Evolutionary conservation across 1,284 basidiomycete species (phyloP).

Genomic region (Wallemia hederae): DNA sequence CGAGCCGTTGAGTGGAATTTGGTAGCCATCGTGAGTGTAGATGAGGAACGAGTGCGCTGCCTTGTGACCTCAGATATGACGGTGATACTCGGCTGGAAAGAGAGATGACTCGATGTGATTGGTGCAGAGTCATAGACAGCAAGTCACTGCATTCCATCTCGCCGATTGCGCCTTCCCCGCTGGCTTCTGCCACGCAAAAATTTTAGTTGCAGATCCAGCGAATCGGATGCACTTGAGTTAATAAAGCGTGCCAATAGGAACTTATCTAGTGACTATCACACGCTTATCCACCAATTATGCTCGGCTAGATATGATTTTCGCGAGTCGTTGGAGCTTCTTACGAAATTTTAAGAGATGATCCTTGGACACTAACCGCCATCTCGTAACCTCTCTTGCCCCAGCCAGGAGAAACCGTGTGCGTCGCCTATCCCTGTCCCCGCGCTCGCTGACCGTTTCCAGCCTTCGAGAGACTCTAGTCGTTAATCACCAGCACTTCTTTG

Average conservation of each 20-base stretch:
- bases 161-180: not conserved
- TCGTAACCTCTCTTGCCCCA: not conserved
- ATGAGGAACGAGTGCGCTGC: not conserved
- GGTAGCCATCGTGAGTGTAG: conserved; percentile 7
- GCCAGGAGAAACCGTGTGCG: not conserved
- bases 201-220: not conserved
- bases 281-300: not conserved
- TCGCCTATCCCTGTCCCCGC: no score
- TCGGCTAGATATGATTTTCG: not conserved
- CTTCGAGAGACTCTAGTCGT: no score
- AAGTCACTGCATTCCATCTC: not conserved
- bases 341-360: not conserved
- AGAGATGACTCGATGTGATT: no score
- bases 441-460: no score
- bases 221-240: not conserved
- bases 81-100: not conserved
- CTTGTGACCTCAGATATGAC: not conserved
- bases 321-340: not conserved
- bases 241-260: not conserved
- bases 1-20: conserved; percentile 10
- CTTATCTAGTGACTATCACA: not conserved
- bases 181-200: not conserved
- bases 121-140: no score
- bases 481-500: no score
- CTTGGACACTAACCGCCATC: not conserved